Percentiles rank a stretch among this genome's conserved stretches.
Conservation (phyloP, 2,329 filamentous ascomycete species). For the Hypocrella siamensis region DNA sequence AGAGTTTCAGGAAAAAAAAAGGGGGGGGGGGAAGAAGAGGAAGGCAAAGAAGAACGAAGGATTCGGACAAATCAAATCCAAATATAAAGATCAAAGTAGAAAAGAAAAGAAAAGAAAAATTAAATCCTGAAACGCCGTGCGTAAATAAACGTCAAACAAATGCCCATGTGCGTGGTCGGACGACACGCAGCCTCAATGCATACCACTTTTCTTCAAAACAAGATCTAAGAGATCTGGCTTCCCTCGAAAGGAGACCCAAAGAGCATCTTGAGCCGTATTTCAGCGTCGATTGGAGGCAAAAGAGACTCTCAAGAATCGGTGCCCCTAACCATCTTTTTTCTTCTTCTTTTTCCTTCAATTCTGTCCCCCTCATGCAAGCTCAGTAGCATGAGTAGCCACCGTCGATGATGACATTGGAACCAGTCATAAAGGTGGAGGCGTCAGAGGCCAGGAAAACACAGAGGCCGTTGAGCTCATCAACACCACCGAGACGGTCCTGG, state of each 20-base stretch:
- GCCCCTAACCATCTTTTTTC: background rate
- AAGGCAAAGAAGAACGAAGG: background rate
- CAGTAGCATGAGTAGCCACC: slow-evolving; percentile 52
- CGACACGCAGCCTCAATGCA: too few species aligned
- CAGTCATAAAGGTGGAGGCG: slow-evolving; percentile 62
- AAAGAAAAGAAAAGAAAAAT: background rate
- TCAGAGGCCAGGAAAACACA: slow-evolving; percentile 64
- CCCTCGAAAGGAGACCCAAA: too few species aligned
- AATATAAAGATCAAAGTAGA: background rate
- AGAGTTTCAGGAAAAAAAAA: background rate
- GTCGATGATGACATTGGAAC: slow-evolving; percentile 56
- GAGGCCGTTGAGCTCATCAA: slow-evolving; percentile 64
- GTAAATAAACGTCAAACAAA: background rate
- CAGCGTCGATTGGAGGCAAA: too few species aligned
- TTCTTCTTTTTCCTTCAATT: background rate
- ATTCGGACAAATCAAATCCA: background rate
- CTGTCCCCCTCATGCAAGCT: slow-evolving; percentile 6
- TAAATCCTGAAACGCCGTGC: too few species aligned
- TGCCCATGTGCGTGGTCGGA: background rate
- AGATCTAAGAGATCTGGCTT: too few species aligned
- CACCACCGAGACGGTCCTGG: slow-evolving; percentile 54
- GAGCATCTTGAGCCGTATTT: too few species aligned
- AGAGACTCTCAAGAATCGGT: too few species aligned
- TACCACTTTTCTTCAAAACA: too few species aligned
- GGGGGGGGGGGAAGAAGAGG: background rate